These are phyloP conservation scores for Myxozyma lipomycoides DNA, from an alignment of 805 yeast species.

Conservation along the genomic window DNA sequence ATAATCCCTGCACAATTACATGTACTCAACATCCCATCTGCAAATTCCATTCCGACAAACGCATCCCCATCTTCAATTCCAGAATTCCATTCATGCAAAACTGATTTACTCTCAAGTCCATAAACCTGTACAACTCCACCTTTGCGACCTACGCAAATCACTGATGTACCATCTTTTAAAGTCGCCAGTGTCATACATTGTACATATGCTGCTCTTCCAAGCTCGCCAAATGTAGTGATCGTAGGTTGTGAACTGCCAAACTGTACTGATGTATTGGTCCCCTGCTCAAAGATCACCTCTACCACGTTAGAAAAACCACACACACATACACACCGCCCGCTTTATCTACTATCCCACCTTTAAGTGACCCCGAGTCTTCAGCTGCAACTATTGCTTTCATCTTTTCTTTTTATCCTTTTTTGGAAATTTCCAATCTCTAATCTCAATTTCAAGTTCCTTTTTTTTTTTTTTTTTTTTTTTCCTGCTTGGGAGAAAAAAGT, in stretches of 20 bases:
- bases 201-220: conserved; percentile 37
- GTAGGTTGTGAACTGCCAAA: conserved; percentile 59
- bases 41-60: conserved; percentile 28
- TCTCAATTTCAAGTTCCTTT: neutral
- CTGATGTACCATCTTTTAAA: conserved; percentile 20
- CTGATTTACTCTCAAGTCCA: conserved; percentile 21
- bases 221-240: conserved; percentile 42
- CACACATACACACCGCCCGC: too few species aligned
- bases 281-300: conserved; percentile 58
- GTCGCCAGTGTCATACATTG: conserved; percentile 22
- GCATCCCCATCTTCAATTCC: conserved; percentile 5
- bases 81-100: conserved; percentile 19
- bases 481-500: too few species aligned
- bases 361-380: conserved; percentile 50
- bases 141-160: conserved; percentile 31
- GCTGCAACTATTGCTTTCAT: conserved; percentile 53
- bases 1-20: conserved; percentile 38
- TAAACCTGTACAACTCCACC: conserved; percentile 31
- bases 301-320: neutral
- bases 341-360: conserved; percentile 33
- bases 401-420: too few species aligned
- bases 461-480: too few species aligned
- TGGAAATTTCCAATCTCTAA: too few species aligned
- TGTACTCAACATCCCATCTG: conserved; percentile 22
- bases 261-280: conserved; percentile 74